Conservation (phyloP, 139 green algal species). For the Picochlorum sp. region DNA sequence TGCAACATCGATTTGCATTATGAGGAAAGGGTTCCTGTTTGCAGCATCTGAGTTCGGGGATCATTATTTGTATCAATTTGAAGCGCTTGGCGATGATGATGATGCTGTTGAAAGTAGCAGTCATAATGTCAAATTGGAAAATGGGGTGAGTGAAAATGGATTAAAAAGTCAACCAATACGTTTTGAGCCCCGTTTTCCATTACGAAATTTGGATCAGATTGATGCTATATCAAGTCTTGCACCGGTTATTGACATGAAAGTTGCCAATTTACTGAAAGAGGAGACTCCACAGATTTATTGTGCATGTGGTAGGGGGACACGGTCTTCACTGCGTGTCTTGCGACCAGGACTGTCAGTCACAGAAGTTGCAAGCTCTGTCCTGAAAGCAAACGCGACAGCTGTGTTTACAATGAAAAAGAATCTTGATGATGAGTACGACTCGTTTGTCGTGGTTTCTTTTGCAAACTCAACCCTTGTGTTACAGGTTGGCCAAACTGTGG, state of each 20-base stretch:
- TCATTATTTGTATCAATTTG: conserved; percentile 96
- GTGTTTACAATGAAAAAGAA: conserved; percentile 75
- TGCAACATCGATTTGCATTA: conserved; percentile 72
- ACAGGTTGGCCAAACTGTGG: conserved; percentile 91
- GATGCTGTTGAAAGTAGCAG: conserved; percentile 65
- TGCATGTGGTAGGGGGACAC: conserved; percentile 68
- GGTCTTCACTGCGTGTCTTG: conserved; percentile 78
- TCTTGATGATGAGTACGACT: conserved; percentile 71
- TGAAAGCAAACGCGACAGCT: conserved; percentile 81
- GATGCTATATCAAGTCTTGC: conserved; percentile 81
- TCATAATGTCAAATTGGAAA: conserved; percentile 56
- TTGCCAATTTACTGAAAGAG: conserved; percentile 75
- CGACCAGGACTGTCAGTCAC: conserved; percentile 78
- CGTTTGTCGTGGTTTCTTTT: conserved; percentile 97
- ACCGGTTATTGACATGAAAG: conserved; percentile 88
- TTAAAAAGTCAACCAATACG: conserved; percentile 47
- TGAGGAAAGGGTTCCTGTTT: conserved; percentile 96
- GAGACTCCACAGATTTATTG: conserved; percentile 84
- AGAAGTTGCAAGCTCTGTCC: conserved; percentile 82
- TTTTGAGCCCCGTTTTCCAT: conserved; percentile 73
- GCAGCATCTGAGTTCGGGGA: conserved; percentile 91
- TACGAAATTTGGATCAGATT: conserved; percentile 83
- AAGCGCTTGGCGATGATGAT: conserved; percentile 87
- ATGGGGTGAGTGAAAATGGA: neutral
- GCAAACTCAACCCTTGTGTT: conserved; percentile 87